Evolutionary conservation across 2,329 filamentous ascomycete species (phyloP).

Genomic region (Colletotrichum cordylinicola): DNA sequence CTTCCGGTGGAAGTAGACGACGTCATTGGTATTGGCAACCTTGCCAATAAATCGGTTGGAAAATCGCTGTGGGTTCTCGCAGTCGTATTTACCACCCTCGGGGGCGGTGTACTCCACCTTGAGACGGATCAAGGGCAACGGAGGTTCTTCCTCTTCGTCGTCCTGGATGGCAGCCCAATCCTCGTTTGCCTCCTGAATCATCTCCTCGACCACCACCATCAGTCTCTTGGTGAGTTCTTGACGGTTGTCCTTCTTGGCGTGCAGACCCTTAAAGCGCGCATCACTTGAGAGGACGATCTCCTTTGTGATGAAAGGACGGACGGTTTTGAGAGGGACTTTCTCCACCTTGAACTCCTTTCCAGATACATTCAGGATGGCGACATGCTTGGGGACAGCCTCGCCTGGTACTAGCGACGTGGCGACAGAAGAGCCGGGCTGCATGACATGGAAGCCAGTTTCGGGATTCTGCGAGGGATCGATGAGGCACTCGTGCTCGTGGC

Average conservation of each 20-base stretch:
- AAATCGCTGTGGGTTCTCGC: constrained; percentile 95
- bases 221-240: constrained; percentile 80
- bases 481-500: constrained; percentile 95
- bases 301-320: constrained; percentile 87
- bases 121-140: constrained; percentile 84
- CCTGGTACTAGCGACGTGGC: constrained; percentile 91
- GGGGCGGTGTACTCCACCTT: constrained; percentile 90
- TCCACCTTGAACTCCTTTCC: constrained; percentile 83
- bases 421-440: constrained; percentile 96
- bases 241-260: constrained; percentile 83
- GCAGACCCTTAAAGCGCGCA: constrained; percentile 76
- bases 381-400: constrained; percentile 90
- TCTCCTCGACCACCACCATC: constrained; percentile 78
- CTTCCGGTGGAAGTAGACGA: constrained; percentile 91
- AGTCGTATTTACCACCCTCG: constrained; percentile 85
- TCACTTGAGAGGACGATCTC: constrained; percentile 83
- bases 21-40: constrained; percentile 93
- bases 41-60: constrained; percentile 90
- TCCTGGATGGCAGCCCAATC: constrained; percentile 85
- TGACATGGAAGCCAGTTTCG: constrained; percentile 91
- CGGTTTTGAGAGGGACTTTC: constrained; percentile 82
- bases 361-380: constrained; percentile 83
- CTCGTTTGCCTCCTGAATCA: constrained; percentile 83
- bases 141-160: constrained; percentile 63
- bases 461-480: constrained; percentile 85